Base-by-base conservation (phyloP, 2,329 filamentous ascomycete genomes). In the Sporothrix variecibatus region DNA sequence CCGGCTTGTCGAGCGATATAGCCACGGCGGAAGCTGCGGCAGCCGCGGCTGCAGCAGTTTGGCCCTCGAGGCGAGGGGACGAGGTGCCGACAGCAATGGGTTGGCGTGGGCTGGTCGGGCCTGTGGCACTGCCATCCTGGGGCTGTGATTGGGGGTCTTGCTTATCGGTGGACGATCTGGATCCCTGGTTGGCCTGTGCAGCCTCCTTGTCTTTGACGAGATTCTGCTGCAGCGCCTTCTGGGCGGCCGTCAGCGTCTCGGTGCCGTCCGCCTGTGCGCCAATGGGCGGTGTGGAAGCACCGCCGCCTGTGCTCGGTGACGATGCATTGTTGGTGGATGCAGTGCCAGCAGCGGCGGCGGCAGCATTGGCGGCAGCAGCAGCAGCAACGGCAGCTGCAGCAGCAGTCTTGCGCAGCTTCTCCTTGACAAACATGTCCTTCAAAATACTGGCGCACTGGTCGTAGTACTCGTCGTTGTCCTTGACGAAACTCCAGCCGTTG, bases 401-500 rank as follows among this genome's bases (percentile, higher is more conserved):
- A 4, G 78, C 76, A 17, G 75, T 71, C 34, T 73, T 88, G 51
- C 89, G 88, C 71, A 90, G 83, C 79, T 91, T 94, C 82, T 98
- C 95, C 76, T 90, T 90, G 76, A 97, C 86, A 78, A 99, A 98
- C 80, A 97, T 93, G 7, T 96, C 92, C 80, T 91, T 93, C 71
- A 99, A 85, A 68, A 98, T 97, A 75, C 87, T 91, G 28, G 96
- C 91, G 78, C 92, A 96, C 79, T 94, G 94, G 79, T 98, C 93
- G 81, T 99, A 99, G 82, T 99, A 99, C 75, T 97, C 95, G 76
- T 98, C 95, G 79, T 99, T 99, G 82, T 99, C 97, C 82, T 99
- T 99, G 82, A 99, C 96, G 79, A 99, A 99, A 80, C 95, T 98
- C 97, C 97, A 99, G 15, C 96, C 96, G 81, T 99, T 99, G 78